Percentiles rank a stretch among this genome's conserved stretches.
Evolutionary conservation across 2,329 filamentous ascomycete genomes (phyloP).

Genomic region (Talaromyces pinophilus): DNA sequence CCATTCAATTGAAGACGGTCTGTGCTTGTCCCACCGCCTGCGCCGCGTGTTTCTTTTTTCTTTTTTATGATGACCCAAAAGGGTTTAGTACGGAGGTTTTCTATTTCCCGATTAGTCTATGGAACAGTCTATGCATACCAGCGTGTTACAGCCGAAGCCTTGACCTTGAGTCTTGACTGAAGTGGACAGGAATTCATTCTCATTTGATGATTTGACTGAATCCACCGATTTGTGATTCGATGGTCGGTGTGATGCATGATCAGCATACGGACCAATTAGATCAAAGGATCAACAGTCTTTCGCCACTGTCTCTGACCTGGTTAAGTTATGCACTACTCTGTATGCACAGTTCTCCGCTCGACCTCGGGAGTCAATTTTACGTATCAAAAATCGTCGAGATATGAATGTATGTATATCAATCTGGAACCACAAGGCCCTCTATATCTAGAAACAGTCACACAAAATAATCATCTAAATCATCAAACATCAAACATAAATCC

Average conservation of each 20-base stretch:
- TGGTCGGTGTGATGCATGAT: neutral
- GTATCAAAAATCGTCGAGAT: neutral
- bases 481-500: neutral
- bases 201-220: neutral
- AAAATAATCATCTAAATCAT: constrained; percentile 5
- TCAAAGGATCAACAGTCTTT: neutral
- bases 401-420: neutral
- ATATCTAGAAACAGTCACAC: constrained; percentile 12
- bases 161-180: neutral
- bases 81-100: neutral
- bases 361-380: neutral
- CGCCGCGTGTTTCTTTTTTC: neutral
- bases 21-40: constrained; percentile 12
- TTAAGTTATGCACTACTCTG: neutral
- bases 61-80: neutral
- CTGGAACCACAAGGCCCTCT: neutral
- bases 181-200: neutral
- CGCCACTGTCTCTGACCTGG: neutral
- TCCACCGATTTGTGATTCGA: neutral
- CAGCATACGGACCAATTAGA: neutral
- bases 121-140: neutral
- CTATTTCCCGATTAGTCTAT: neutral
- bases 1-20: constrained; percentile 16
- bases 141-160: neutral
- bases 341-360: neutral